Evolutionary conservation across 805 yeast species (phyloP).

Genomic region (Starmerella apicola): DNA sequence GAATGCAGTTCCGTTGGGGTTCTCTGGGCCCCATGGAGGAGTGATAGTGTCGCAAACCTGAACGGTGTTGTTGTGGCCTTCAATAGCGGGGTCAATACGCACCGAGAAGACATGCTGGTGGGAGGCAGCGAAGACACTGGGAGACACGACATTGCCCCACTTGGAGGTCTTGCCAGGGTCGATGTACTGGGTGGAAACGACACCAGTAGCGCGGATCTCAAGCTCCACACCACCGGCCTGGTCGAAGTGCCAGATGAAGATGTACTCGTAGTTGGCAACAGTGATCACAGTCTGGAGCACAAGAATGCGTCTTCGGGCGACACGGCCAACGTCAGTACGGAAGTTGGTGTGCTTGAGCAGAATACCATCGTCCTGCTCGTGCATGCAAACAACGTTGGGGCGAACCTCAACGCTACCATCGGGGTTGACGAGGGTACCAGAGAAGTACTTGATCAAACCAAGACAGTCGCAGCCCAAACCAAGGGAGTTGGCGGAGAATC

Average conservation of each 20-base stretch:
- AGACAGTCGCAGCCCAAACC: constrained; percentile 71
- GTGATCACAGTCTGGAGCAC: constrained; percentile 72
- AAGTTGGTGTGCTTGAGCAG: constrained; percentile 68
- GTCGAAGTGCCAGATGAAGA: constrained; percentile 56
- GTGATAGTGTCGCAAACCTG: constrained; percentile 57
- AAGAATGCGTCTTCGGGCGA: constrained; percentile 63
- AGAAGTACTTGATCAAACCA: constrained; percentile 65
- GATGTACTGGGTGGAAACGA: constrained; percentile 72
- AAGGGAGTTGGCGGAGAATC: constrained; percentile 56
- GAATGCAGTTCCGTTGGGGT: constrained; percentile 63
- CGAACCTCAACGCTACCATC: constrained; percentile 51
- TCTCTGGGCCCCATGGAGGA: constrained; percentile 42
- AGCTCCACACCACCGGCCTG: constrained; percentile 69
- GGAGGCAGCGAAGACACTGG: constrained; percentile 69
- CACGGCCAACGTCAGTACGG: constrained; percentile 64
- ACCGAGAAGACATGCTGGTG: constrained; percentile 73
- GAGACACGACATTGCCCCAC: constrained; percentile 63
- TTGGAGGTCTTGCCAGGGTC: constrained; percentile 58
- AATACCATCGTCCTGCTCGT: constrained; percentile 73
- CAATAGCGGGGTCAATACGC: constrained; percentile 72
- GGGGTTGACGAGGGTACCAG: constrained; percentile 43
- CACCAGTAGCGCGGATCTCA: constrained; percentile 78
- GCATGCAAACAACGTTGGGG: constrained; percentile 68
- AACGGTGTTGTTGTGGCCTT: constrained; percentile 67
- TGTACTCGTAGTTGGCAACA: constrained; percentile 75